These are phyloP conservation scores for Linanthus parryae DNA, from an alignment of 148 eudicot species.

Conservation along the genomic window DNA sequence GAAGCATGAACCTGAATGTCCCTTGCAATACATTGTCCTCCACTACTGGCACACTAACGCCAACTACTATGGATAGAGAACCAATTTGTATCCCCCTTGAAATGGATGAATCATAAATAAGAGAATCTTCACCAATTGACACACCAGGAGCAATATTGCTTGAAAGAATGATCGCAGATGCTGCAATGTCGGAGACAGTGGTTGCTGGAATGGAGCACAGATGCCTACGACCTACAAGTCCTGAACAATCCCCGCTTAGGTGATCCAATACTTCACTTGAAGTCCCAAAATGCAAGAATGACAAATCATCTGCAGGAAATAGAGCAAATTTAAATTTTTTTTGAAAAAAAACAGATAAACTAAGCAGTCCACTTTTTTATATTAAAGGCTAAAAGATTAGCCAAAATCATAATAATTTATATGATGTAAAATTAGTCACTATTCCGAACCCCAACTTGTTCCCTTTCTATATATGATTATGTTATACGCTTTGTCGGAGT, in stretches of 20 bases:
- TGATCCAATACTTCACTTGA: conserved; percentile 97
- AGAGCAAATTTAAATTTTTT: background rate
- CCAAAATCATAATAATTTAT: no score
- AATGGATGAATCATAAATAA: conserved; percentile 84
- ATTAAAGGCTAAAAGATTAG: no score
- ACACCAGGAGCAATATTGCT: conserved; percentile 75
- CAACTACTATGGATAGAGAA: conserved; percentile 75
- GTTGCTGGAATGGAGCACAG: conserved; percentile 95
- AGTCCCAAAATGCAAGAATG: conserved; percentile 92
- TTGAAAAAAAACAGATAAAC: no score
- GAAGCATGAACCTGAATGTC: conserved; percentile 68
- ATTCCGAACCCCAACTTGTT: no score
- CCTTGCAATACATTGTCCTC: conserved; percentile 17
- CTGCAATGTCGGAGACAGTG: conserved; percentile 84
- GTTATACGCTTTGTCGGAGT: no score
- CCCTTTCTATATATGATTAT: no score
- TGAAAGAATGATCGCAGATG: conserved; percentile 84
- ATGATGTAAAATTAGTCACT: no score
- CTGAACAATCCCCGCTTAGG: conserved; percentile 59
- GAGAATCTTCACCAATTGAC: conserved; percentile 93
- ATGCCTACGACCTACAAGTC: conserved; percentile 88
- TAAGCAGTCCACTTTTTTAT: no score
- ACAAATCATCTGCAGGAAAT: conserved; percentile 63
- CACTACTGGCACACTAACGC: conserved; percentile 54
- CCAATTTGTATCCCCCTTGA: conserved; percentile 78